These are phyloP conservation scores for Flaveria sonorensis DNA, from an alignment of 129 eudicot species.

Conservation along the genomic window DNA sequence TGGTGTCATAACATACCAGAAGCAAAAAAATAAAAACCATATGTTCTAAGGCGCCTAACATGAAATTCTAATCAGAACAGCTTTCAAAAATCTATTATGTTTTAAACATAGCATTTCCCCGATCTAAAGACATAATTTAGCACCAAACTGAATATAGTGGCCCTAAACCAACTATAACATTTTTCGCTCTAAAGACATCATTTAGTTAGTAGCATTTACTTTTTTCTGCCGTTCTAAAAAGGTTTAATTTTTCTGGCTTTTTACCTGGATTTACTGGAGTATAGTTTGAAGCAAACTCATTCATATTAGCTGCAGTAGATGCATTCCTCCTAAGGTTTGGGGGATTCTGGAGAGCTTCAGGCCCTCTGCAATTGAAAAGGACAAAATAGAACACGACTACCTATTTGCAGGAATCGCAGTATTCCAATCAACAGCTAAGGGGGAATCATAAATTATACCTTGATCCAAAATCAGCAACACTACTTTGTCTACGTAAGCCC, in stretches of 20 bases:
- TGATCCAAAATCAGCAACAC: constrained; percentile 69
- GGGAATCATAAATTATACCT: constrained; percentile 38
- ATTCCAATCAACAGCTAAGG: not conserved
- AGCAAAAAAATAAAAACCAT: not conserved
- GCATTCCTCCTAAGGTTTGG: constrained; percentile 73
- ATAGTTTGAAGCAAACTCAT: constrained; percentile 47
- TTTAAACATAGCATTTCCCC: not conserved
- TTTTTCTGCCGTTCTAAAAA: not conserved
- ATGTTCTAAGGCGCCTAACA: not conserved
- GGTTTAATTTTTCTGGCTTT: not conserved
- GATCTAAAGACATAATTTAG: constrained; percentile 1
- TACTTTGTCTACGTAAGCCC: constrained; percentile 78
- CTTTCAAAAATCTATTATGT: not conserved
- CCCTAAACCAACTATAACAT: not conserved
- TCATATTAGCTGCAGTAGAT: constrained; percentile 72
- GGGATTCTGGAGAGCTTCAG: constrained; percentile 48
- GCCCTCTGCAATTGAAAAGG: constrained; percentile 46
- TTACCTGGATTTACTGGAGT: constrained; percentile 62
- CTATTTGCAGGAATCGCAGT: not conserved
- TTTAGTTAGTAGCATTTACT: not conserved
- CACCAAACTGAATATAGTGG: constrained; percentile 11
- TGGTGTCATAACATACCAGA: constrained; percentile 20
- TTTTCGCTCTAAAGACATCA: not conserved
- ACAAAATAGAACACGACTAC: constrained; percentile 2
- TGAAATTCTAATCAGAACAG: not conserved